These are phyloP conservation scores for Eucalyptus fibrosa DNA, from an alignment of 345 rosid genomes.

Conservation along the genomic window DNA sequence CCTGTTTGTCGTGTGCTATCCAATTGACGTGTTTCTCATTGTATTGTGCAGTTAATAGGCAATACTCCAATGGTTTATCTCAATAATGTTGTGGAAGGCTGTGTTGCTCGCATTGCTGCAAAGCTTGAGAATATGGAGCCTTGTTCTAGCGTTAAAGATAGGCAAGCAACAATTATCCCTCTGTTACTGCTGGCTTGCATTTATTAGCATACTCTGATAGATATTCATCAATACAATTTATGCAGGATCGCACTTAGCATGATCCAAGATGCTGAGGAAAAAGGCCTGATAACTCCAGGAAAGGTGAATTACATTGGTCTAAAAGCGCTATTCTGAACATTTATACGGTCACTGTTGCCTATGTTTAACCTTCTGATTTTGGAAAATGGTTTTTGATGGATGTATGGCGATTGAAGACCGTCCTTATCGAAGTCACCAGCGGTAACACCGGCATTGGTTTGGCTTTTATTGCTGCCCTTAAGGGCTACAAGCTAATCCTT, in stretches of 20 bases:
- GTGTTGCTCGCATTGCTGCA: conserved; percentile 69
- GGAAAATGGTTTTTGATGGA: background rate
- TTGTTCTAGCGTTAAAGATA: conserved; percentile 70
- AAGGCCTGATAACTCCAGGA: conserved; percentile 72
- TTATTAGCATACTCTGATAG: background rate
- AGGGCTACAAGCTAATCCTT: conserved; percentile 49
- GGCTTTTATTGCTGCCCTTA: conserved; percentile 54
- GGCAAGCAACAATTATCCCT: conserved; percentile 16
- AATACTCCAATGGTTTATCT: conserved; percentile 79
- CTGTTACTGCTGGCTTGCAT: background rate
- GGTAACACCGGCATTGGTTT: conserved; percentile 81
- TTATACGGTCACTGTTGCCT: background rate
- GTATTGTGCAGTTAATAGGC: conserved; percentile 46
- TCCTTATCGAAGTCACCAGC: conserved; percentile 42
- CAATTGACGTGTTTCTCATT: too few relatives aligned
- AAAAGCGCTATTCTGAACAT: background rate
- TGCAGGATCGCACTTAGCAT: conserved; percentile 79
- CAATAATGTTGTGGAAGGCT: conserved; percentile 61
- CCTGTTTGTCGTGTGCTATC: too few relatives aligned
- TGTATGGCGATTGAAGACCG: conserved; percentile 15
- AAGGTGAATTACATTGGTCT: conserved; percentile 13
- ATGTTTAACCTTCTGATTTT: background rate
- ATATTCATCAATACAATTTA: background rate
- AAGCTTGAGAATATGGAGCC: conserved; percentile 84
- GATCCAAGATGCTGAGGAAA: conserved; percentile 79